Evolutionary conservation across 2,329 filamentous ascomycete species (phyloP), one percentile per base, ranked within the genome.

Genomic region (Cordyceps javanica): DNA sequence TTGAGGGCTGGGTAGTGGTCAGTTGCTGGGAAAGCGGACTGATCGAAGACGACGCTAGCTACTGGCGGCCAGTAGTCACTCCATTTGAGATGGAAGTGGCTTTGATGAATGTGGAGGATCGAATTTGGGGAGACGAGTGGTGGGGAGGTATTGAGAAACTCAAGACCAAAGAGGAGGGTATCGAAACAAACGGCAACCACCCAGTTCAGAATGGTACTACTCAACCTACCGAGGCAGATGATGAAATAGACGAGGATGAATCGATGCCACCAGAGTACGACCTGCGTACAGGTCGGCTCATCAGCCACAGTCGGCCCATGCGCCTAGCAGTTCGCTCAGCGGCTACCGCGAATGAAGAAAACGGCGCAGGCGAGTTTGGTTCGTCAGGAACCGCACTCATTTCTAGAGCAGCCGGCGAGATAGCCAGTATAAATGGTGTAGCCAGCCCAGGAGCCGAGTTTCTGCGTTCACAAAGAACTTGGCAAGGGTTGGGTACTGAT

Each of bases 11-110:
- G 94, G 91, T 97, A 0, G 91, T 97, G 0, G 90, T 99, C 10
- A 93, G 94, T 2, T 99, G 94, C 73, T 99, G 94, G 94, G 94
- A 99, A 74, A 96, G 92, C 70, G 91, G 89, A 60, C 75, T 97
- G 52, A 83, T 99, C 5, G 93, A 97, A 65, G 91, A 91, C 62
- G 88, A 89, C 59, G 72, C 71, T 0, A 89, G 89, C 7, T 96
- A 96, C 68, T 97, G 87, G 81, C 83, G 85, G 65, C 91, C 92
- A 0, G 86, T 97, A 10, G 85, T 97, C 41, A 99, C 94, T n/a
- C 93, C 93, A 0, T 97, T 95, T 69, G 94, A 99, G 77, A 76
- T 97, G 57, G 86, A 85, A 55, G 75, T 96, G 48, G 90, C 90
- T 4, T 73, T 99, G 60, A 79, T 84, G 72, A 79, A 81, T 14